Percentiles rank a stretch among this genome's conserved stretches.
Conservation (phyloP, 1,284 basidiomycete species). For the Irpex sp. region DNA sequence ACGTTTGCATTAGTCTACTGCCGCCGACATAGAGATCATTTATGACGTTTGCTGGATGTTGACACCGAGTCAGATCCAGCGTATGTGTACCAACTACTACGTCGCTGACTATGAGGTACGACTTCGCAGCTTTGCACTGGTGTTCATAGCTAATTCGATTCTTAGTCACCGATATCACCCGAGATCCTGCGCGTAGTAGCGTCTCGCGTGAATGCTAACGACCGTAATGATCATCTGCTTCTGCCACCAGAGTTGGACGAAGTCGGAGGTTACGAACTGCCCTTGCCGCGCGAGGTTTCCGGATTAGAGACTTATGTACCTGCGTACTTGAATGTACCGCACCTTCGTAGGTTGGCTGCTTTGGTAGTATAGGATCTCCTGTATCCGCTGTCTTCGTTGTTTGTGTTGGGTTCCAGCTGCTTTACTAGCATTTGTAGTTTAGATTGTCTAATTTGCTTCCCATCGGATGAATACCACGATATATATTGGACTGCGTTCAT, state of each 20-base stretch:
- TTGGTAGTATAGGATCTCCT: conserved; percentile 58
- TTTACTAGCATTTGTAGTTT: conserved; percentile 7
- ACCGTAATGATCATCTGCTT: conserved; percentile 92
- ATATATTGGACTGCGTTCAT: too few species aligned
- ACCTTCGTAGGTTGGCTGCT: conserved; percentile 77
- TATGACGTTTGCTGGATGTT: conserved; percentile 99
- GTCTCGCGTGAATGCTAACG: conserved; percentile 89
- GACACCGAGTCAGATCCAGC: conserved; percentile 98
- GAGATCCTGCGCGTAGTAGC: conserved; percentile 97
- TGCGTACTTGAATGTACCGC: conserved; percentile 82
- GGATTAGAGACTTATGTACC: conserved; percentile 88
- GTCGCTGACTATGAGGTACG: conserved; percentile 95
- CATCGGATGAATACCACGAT: conserved; percentile 2
- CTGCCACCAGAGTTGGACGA: conserved; percentile 94
- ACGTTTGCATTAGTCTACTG: conserved; percentile 61
- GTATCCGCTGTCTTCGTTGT: conserved; percentile 3
- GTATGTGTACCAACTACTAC: conserved; percentile 98
- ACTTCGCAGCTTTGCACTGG: conserved; percentile 5
- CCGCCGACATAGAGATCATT: conserved; percentile 96
- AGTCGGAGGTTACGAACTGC: conserved; percentile 88
- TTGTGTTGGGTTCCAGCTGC: conserved; percentile 1
- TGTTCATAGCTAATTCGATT: not conserved
- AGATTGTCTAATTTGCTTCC: conserved; percentile 11
- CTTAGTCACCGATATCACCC: conserved; percentile 89
- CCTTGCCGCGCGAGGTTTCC: conserved; percentile 83